A percentile compares a stretch with the other conserved stretches of the same genome.
These are phyloP conservation scores for Andrographis paniculata DNA, from an alignment of 305 asterid species.

Conservation along the genomic window DNA sequence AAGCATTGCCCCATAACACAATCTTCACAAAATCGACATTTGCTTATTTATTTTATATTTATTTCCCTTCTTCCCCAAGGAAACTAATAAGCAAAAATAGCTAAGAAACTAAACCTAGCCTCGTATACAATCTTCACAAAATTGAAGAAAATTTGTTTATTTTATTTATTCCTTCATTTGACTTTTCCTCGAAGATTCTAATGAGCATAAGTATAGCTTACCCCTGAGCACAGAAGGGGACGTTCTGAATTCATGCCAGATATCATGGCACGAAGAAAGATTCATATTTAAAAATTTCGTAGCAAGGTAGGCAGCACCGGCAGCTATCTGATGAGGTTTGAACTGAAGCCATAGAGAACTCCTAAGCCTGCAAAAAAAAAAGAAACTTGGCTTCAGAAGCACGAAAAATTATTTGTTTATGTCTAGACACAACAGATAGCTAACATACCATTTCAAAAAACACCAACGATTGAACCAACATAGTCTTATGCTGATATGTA, in stretches of 20 bases:
- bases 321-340: conserved; percentile 98
- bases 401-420: not conserved
- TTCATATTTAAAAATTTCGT: conserved; percentile 72
- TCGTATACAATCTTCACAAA: too few relatives aligned
- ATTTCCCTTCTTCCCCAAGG: too few relatives aligned
- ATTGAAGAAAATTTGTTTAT: too few relatives aligned
- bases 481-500: conserved; percentile 20
- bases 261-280: conserved; percentile 53
- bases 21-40: too few relatives aligned
- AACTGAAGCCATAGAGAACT: conserved; percentile 97
- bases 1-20: too few relatives aligned
- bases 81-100: too few relatives aligned
- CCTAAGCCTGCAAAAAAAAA: conserved; percentile 63
- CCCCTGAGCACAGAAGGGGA: conserved; percentile 79
- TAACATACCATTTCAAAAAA: conserved; percentile 35
- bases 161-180: too few relatives aligned
- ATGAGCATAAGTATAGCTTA: too few relatives aligned
- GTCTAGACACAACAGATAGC: conserved; percentile 10
- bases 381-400: conserved; percentile 19
- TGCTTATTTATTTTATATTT: too few relatives aligned
- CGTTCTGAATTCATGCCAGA: conserved; percentile 79
- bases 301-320: conserved; percentile 97
- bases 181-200: too few relatives aligned
- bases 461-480: conserved; percentile 23
- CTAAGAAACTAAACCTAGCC: too few relatives aligned